Evolutionary conservation across 2,329 filamentous ascomycete species (phyloP).

Genomic region (Aspergillus ustus): DNA sequence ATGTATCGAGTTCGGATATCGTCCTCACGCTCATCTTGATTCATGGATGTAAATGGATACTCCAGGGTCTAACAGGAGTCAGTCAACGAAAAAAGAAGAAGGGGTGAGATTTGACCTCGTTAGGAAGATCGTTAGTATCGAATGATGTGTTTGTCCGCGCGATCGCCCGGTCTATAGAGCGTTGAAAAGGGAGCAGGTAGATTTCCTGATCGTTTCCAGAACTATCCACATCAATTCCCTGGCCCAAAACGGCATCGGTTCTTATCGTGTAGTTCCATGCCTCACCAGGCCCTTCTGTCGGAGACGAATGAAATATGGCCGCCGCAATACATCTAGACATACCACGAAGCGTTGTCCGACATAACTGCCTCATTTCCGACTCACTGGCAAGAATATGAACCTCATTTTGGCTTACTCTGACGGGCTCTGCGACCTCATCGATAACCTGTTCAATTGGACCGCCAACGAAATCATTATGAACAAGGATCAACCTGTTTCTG

Average conservation of each 20-base stretch:
- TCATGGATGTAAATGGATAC: constrained; percentile 77
- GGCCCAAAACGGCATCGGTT: constrained; percentile 72
- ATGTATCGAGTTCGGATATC: constrained; percentile 73
- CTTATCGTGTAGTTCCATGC: constrained; percentile 87
- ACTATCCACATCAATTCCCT: constrained; percentile 66
- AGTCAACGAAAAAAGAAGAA: background rate
- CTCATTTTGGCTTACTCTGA: constrained; percentile 51
- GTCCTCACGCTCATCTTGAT: constrained; percentile 67
- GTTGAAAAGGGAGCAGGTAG: constrained; percentile 79
- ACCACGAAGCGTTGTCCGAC: constrained; percentile 67
- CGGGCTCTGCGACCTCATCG: constrained; percentile 61
- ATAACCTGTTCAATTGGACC: constrained; percentile 77
- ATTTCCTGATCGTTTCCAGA: constrained; percentile 74
- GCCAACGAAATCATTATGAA: constrained; percentile 72
- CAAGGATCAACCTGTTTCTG: constrained; percentile 73
- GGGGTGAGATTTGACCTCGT: constrained; percentile 27
- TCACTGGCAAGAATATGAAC: constrained; percentile 61
- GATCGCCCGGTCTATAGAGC: constrained; percentile 76
- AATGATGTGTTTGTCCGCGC: constrained; percentile 56
- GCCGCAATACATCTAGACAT: constrained; percentile 75
- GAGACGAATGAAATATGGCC: constrained; percentile 75
- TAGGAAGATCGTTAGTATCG: constrained; percentile 46
- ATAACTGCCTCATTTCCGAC: constrained; percentile 64
- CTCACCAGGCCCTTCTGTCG: constrained; percentile 67
- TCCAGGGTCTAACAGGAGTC: constrained; percentile 53